Base-by-base conservation (phyloP, 176 grass and related monocot genomes). In the Thinopyrum elongatum region DNA sequence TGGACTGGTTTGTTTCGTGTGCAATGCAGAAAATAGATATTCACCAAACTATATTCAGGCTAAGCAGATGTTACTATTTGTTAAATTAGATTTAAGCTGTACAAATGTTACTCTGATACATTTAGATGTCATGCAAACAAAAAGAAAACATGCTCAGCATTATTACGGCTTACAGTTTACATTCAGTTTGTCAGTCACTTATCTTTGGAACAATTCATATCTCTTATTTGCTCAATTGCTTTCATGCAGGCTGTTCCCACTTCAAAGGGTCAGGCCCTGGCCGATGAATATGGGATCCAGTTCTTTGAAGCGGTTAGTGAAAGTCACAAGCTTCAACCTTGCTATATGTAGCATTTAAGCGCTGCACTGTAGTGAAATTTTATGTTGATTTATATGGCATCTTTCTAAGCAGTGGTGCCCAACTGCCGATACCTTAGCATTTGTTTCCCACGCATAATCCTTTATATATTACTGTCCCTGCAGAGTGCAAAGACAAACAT, bases 401-500 rank as follows among this genome's bases (percentile, higher is more conserved):
- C 49, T 27, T 26, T 65, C 59, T 21, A 51, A 69, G 21, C 7
- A 47, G 21, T 70, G 64, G 27, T 70, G 17, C 6, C 35, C 22
- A 72, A 25, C 1, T 44, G 25, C 70, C 10, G 5, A 5, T 21
- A 33, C 57, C 12, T 74, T 49, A 65, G 7, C 55, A 27, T 62
- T 29, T 15, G 5, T 62, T 80, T 51, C 2, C 17, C 30, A 28
- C 86, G 3, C 34, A 34, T 86, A 28, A 16, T 76, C 55, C 65
- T 23, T 28, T 23, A 29, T 82, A 42, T 42, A 55, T 78, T 41
- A 51, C 64, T 70, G 17, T 34, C 46, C 33, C 53, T 59, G 72
- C 87, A 92, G 92, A 94, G 92, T 88, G 92, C 90, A 42, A 94
- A 94, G 90, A 94, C 92, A 78, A 94, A 94, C 84, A 85, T 94